These are phyloP conservation scores for Oryza glumipatula DNA, from an alignment of 176 grass and related monocot species.

Conservation along the genomic window DNA sequence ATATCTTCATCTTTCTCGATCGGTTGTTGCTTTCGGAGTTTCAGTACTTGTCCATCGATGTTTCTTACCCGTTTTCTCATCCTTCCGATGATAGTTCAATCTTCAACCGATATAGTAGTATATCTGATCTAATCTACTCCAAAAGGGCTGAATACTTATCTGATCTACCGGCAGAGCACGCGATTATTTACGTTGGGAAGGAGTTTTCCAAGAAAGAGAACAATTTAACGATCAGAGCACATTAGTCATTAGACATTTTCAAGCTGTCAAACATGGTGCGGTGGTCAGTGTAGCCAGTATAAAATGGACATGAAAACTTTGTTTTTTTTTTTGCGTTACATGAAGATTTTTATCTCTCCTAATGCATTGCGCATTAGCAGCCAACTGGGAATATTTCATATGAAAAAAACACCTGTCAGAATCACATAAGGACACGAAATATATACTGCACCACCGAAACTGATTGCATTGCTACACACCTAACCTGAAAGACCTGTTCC, in stretches of 20 bases:
- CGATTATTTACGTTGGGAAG: not conserved
- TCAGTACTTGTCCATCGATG: not conserved
- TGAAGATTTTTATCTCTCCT: not conserved
- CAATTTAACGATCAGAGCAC: not conserved
- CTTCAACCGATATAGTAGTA: not conserved
- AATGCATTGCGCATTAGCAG: not conserved
- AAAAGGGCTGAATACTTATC: not conserved
- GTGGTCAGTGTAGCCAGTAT: not conserved
- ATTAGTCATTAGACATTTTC: not conserved
- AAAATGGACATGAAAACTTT: not conserved
- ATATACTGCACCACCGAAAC: not conserved
- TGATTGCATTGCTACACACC: slow-evolving; percentile 7
- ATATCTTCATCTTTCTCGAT: slow-evolving; percentile 12
- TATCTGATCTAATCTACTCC: too few relatives aligned
- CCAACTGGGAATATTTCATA: not conserved
- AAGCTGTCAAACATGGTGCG: not conserved
- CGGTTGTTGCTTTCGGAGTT: not conserved
- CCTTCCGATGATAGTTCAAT: not conserved
- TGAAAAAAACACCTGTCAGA: not conserved
- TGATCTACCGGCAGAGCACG: not conserved
- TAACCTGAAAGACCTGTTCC: not conserved
- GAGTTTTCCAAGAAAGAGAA: not conserved
- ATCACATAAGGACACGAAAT: not conserved
- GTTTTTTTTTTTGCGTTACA: not conserved
- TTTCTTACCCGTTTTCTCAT: not conserved